Evolutionary conservation across 768 basidiomycete species (phyloP).

Genomic region (Amanita rubescens): DNA sequence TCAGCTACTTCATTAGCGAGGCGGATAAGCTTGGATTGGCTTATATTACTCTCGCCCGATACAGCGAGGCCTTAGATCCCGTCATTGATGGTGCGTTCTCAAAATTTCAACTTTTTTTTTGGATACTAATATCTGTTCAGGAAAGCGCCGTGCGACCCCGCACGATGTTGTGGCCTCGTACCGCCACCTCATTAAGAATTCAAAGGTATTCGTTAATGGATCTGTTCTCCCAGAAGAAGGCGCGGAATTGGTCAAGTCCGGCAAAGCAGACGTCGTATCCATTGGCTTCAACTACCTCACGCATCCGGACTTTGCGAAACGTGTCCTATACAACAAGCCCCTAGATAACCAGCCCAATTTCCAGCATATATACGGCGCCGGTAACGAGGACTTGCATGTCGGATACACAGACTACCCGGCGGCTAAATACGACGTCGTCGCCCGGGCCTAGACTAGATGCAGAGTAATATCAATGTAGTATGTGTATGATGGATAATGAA

Average conservation of each 20-base stretch:
- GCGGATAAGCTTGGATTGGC: conserved; percentile 29
- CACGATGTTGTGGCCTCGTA: conserved; percentile 35
- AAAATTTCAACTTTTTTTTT: neutral
- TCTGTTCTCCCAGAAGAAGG: conserved; percentile 30
- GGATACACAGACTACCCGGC: conserved; percentile 33
- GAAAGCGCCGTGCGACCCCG: conserved; percentile 26
- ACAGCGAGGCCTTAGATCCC: conserved; percentile 16
- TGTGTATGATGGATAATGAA: no score
- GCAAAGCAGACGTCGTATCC: conserved; percentile 28
- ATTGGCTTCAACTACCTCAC: conserved; percentile 31
- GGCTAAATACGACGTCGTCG: conserved; percentile 11
- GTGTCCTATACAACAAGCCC: conserved; percentile 26
- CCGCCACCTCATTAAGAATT: conserved; percentile 25
- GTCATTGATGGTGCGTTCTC: conserved; percentile 23
- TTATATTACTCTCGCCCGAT: conserved; percentile 26
- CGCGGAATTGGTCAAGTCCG: conserved; percentile 24
- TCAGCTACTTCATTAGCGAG: conserved; percentile 31
- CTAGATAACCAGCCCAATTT: conserved; percentile 26
- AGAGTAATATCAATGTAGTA: neutral
- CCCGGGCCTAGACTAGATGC: no score
- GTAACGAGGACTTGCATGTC: conserved; percentile 16
- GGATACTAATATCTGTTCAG: conserved; percentile 11
- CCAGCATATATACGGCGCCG: conserved; percentile 20
- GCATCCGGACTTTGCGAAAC: conserved; percentile 34
- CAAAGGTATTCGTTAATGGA: conserved; percentile 31